These are phyloP conservation scores for Podospora conica DNA, from an alignment of 495 filamentous ascomycete genomes.

Conservation along the genomic window DNA sequence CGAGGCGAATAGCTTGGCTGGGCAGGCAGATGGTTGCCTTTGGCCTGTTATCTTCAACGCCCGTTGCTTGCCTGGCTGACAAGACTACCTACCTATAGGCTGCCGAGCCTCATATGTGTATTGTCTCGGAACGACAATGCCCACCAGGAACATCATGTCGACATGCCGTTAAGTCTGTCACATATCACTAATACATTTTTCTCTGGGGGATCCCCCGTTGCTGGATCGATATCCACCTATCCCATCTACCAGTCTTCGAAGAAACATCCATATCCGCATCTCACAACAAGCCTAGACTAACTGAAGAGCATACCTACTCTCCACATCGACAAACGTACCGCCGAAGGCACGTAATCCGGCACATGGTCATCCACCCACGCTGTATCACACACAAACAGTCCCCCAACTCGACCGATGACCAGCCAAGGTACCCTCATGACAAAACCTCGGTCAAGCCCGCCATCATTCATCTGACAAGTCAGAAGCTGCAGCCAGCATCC, in stretches of 20 bases:
- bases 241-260: too few species aligned
- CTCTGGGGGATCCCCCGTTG: background rate
- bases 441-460: background rate
- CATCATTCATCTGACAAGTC: background rate
- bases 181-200: background rate
- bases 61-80: background rate
- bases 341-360: too few species aligned
- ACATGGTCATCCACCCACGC: too few species aligned
- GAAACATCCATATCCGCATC: background rate
- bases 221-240: background rate
- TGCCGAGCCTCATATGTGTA: background rate
- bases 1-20: too few species aligned
- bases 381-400: too few species aligned
- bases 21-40: background rate
- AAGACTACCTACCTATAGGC: background rate
- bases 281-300: background rate
- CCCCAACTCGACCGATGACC: background rate
- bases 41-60: background rate
- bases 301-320: too few species aligned
- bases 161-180: background rate
- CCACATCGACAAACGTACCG: background rate
- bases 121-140: too few species aligned
- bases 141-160: background rate
- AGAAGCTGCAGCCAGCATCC: background rate
- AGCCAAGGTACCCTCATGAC: background rate